Evolutionary conservation across 805 yeast genomes (phyloP).

Genomic region (Ogataea sp.): DNA sequence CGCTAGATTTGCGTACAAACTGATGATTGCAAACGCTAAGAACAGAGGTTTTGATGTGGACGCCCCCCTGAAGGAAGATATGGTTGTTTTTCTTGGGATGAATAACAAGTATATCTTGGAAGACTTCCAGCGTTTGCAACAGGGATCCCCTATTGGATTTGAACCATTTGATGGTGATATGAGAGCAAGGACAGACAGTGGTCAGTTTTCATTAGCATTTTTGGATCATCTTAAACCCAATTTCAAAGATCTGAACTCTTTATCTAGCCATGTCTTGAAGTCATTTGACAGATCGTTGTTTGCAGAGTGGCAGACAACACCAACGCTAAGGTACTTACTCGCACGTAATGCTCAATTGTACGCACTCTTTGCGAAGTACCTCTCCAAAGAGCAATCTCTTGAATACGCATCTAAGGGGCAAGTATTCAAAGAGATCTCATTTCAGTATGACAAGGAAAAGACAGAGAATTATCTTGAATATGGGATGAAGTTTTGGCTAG

Average conservation of each 20-base stretch:
- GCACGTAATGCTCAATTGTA: conserved; percentile 44
- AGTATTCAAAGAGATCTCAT: conserved; percentile 33
- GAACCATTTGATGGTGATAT: conserved; percentile 28
- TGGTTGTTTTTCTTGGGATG: conserved; percentile 30
- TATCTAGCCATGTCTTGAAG: no score
- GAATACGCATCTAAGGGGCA: conserved; percentile 43
- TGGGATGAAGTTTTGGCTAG: conserved; percentile 50
- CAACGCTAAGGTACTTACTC: conserved; percentile 50
- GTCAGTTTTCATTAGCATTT: background rate
- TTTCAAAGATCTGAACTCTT: background rate
- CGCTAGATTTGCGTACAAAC: conserved; percentile 27
- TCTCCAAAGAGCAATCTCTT: no score
- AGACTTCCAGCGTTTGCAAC: conserved; percentile 37
- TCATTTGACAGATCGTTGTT: conserved; percentile 22
- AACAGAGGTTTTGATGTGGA: conserved; percentile 41
- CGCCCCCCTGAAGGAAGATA: conserved; percentile 34
- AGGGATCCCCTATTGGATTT: conserved; percentile 37
- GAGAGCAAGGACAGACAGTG: background rate
- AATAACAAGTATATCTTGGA: conserved; percentile 26
- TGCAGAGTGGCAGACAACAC: conserved; percentile 41
- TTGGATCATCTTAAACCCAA: no score
- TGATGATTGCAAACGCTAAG: conserved; percentile 37
- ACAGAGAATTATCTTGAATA: conserved; percentile 23
- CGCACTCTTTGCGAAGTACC: conserved; percentile 27
- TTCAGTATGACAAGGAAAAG: conserved; percentile 26